Evolutionary conservation across 2,329 filamentous ascomycete genomes (phyloP).

Genomic region (Pseudocercospora vitis): DNA sequence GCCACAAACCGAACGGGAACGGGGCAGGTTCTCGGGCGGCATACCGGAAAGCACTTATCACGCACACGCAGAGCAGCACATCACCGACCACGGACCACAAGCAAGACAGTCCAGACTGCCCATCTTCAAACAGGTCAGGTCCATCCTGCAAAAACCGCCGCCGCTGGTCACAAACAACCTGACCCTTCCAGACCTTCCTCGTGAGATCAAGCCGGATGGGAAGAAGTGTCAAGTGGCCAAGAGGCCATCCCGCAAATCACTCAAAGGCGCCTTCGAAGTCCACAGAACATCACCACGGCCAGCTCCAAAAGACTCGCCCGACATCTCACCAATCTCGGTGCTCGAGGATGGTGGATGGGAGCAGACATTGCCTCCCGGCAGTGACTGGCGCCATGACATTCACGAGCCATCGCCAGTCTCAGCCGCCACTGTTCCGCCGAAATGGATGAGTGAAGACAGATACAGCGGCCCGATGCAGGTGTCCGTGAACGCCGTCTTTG

Average conservation of each 20-base stretch:
- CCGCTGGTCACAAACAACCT: constrained; percentile 19
- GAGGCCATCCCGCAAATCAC: constrained; percentile 13
- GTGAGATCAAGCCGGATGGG: constrained; percentile 13
- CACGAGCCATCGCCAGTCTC: constrained; percentile 28
- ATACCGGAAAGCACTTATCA: constrained; percentile 16
- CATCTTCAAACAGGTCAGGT: constrained; percentile 38
- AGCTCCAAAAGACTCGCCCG: constrained; percentile 7
- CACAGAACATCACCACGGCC: constrained; percentile 10
- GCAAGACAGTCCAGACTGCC: constrained; percentile 31
- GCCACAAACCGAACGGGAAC: background rate
- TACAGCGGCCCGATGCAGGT: constrained; percentile 12
- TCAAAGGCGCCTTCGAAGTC: constrained; percentile 14
- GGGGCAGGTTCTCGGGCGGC: constrained; percentile 1
- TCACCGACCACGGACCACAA: constrained; percentile 30
- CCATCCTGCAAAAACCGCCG: constrained; percentile 36
- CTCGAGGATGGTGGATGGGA: constrained; percentile 29
- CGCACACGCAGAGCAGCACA: constrained; percentile 26
- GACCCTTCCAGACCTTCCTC: constrained; percentile 27
- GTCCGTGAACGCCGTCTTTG: constrained; percentile 11
- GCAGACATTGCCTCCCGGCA: constrained; percentile 13
- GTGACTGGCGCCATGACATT: constrained; percentile 14
- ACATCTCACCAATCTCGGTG: constrained; percentile 14
- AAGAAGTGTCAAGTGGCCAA: constrained; percentile 2
- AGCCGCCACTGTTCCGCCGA: constrained; percentile 25
- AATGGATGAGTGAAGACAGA: background rate